Evolutionary conservation across 1,284 basidiomycete genomes (phyloP).

Genomic region (Heterobasidion irregulare): DNA sequence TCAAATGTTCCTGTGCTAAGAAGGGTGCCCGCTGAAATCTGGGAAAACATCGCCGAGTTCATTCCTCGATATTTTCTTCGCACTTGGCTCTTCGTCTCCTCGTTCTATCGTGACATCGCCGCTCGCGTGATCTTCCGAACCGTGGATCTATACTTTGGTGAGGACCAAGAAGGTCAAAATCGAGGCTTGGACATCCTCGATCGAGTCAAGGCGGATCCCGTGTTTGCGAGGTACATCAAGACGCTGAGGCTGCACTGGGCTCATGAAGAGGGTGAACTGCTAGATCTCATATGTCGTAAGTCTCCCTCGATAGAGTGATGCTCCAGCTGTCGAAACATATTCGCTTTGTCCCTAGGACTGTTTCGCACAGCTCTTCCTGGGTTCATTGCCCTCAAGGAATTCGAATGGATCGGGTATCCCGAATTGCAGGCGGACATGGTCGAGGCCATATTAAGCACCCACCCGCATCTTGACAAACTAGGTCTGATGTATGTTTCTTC

Average conservation of each 20-base stretch:
- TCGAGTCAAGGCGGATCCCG: conserved; percentile 48
- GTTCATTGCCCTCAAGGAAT: conserved; percentile 49
- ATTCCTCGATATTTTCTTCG: conserved; percentile 58
- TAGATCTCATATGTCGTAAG: conserved; percentile 53
- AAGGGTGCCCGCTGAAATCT: conserved; percentile 53
- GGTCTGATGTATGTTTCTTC: conserved; percentile 41
- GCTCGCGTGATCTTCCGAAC: conserved; percentile 55
- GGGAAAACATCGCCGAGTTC: conserved; percentile 53
- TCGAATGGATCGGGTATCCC: conserved; percentile 68
- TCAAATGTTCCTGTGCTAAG: conserved; percentile 46
- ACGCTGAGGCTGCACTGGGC: conserved; percentile 56
- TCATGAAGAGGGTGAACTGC: conserved; percentile 56
- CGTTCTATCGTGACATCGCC: conserved; percentile 55
- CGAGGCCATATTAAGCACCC: conserved; percentile 39
- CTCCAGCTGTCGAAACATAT: neutral
- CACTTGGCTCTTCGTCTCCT: conserved; percentile 54
- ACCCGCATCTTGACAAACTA: conserved; percentile 42
- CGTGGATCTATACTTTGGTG: conserved; percentile 55
- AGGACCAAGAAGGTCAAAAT: conserved; percentile 49
- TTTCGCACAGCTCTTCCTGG: conserved; percentile 52
- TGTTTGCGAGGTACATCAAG: conserved; percentile 49
- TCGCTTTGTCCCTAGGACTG: conserved; percentile 28
- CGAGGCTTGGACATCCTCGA: conserved; percentile 58
- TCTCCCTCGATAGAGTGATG: neutral
- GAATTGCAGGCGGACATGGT: conserved; percentile 57